A percentile compares a stretch with the other conserved stretches of the same genome.
Conservation (phyloP, 2,329 filamentous ascomycete genomes). For the Cryphonectria naterciae region DNA sequence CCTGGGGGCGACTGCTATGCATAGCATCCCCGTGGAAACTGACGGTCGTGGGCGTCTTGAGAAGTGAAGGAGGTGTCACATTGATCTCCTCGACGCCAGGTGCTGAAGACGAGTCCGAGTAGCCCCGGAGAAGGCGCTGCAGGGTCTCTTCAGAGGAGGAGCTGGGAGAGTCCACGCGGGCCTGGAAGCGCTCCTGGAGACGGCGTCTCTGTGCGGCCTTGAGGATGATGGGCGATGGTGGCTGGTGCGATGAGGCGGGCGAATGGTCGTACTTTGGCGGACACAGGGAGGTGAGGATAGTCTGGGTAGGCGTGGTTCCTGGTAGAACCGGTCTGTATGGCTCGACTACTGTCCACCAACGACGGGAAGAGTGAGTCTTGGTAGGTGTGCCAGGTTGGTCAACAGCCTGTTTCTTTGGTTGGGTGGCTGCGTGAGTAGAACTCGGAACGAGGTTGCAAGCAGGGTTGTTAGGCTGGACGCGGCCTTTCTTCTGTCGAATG, state of each 20-base stretch:
- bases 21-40: background rate
- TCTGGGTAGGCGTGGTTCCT: background rate
- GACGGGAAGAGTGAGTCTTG: background rate
- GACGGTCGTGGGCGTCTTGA: background rate
- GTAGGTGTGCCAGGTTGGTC: background rate
- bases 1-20: background rate
- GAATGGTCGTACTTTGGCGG: background rate
- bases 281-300: background rate
- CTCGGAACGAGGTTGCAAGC: background rate
- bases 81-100: background rate
- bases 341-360: background rate
- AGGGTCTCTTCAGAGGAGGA: slow-evolving; percentile 5
- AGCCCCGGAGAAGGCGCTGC: slow-evolving; percentile 14
- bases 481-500: background rate
- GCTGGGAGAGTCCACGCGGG: slow-evolving; percentile 3
- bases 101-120: background rate
- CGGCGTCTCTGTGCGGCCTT: background rate
- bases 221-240: slow-evolving; percentile 4
- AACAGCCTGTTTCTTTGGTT: background rate
- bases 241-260: background rate
- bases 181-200: slow-evolving; percentile 9
- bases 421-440: no score
- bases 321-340: background rate
- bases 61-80: background rate
- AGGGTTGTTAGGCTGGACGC: background rate